These are phyloP conservation scores for Diutina pseudorugosa DNA, from an alignment of 1,139 yeast species.

Conservation along the genomic window DNA sequence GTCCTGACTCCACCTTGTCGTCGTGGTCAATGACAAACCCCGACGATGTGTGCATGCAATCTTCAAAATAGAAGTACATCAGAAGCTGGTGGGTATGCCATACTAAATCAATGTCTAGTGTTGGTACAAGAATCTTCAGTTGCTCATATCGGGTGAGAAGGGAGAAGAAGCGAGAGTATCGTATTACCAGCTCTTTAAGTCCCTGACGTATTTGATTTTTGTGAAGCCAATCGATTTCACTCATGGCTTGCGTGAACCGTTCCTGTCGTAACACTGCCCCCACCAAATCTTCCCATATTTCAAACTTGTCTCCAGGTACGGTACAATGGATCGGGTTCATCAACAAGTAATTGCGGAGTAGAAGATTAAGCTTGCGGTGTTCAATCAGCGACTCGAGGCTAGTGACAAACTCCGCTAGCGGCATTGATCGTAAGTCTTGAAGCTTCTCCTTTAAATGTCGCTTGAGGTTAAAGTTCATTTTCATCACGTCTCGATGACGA, in stretches of 20 bases:
- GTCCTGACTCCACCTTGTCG: slow-evolving; percentile 15
- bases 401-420: not conserved
- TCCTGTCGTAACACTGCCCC: slow-evolving; percentile 21
- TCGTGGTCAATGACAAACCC: slow-evolving; percentile 16
- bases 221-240: slow-evolving; percentile 17
- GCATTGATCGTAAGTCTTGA: not conserved
- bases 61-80: slow-evolving; percentile 14
- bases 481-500: not conserved
- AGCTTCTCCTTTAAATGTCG: not conserved
- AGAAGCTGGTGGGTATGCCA: slow-evolving; percentile 31
- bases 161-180: slow-evolving; percentile 18
- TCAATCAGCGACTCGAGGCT: not conserved
- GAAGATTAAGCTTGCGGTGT: not conserved
- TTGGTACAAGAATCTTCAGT: slow-evolving; percentile 18
- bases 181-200: slow-evolving; percentile 12
- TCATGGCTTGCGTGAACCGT: slow-evolving; percentile 19
- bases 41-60: slow-evolving; percentile 9
- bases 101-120: slow-evolving; percentile 25
- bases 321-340: slow-evolving; percentile 14
- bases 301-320: slow-evolving; percentile 9
- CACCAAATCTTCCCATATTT: slow-evolving; percentile 19
- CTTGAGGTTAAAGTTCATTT: not conserved
- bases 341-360: slow-evolving; percentile 10
- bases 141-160: slow-evolving; percentile 10
- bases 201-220: slow-evolving; percentile 13